Conservation (phyloP, 768 basidiomycete species). For the Phaffia australis region DNA sequence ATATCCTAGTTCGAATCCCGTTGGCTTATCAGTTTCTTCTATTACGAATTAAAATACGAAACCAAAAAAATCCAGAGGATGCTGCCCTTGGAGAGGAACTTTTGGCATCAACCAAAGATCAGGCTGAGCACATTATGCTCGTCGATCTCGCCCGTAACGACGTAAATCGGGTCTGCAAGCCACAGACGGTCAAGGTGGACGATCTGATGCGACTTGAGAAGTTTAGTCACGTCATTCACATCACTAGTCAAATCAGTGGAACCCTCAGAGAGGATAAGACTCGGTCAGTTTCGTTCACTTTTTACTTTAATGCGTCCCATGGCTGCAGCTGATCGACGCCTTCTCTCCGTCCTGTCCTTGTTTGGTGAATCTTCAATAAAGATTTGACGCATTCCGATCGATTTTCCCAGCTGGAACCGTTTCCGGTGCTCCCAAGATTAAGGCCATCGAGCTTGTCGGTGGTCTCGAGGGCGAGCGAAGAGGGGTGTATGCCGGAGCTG, state of each 20-base stretch:
- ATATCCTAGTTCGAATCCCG: background rate
- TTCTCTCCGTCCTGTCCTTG: background rate
- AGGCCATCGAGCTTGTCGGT: constrained; percentile 86
- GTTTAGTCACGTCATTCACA: constrained; percentile 95
- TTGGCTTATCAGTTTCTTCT: background rate
- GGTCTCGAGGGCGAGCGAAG: constrained; percentile 77
- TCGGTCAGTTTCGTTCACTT: constrained; percentile 46
- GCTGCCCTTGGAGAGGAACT: constrained; percentile 61
- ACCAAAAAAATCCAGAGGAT: constrained; percentile 58
- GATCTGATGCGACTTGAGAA: constrained; percentile 85
- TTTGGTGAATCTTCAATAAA: constrained; percentile 32
- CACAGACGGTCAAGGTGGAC: constrained; percentile 90
- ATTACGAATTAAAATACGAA: background rate
- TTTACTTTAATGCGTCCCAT: background rate
- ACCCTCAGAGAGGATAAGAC: constrained; percentile 66
- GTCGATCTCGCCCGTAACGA: constrained; percentile 97
- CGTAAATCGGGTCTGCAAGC: constrained; percentile 92
- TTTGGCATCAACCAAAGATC: constrained; percentile 77
- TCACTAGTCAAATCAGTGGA: constrained; percentile 92
- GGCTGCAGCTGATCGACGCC: too few species aligned
- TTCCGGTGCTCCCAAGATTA: constrained; percentile 97
- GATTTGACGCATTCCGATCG: constrained; percentile 96
- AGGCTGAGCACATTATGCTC: constrained; percentile 98
- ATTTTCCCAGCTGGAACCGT: constrained; percentile 99
- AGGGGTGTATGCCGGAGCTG: constrained; percentile 92